phyloP scores from a whole-genome alignment of 2,329 filamentous ascomycete genomes.

The Fusarium sp. region DNA sequence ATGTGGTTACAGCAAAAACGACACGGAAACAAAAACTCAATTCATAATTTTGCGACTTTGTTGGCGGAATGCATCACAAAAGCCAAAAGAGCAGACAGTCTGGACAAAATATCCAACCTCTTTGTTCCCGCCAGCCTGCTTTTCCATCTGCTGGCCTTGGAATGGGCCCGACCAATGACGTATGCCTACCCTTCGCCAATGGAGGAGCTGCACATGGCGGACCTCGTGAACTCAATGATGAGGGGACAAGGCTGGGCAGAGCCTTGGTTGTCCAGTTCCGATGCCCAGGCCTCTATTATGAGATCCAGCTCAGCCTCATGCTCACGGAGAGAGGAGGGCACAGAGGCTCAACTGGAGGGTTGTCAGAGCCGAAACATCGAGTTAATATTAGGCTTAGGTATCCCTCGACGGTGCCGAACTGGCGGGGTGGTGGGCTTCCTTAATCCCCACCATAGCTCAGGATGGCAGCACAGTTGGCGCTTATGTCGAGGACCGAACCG shows the following conservation, averaged over 20 bases:
- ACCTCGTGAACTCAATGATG: conserved; percentile 23
- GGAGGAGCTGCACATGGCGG: conserved; percentile 37
- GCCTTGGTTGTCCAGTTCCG: conserved; percentile 10
- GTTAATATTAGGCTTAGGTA: conserved; percentile 16
- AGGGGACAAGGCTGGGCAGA: conserved; percentile 30
- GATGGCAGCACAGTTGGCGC: conserved; percentile 17
- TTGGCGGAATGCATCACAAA: neutral
- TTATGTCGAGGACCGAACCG: conserved; percentile 11
- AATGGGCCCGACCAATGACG: conserved; percentile 41
- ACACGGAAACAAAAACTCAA: conserved; percentile 8
- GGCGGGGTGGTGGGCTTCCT: conserved; percentile 31
- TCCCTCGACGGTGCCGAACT: conserved; percentile 27
- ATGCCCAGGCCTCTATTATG: neutral
- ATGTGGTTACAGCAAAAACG: conserved; percentile 10
- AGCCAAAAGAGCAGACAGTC: conserved; percentile 1
- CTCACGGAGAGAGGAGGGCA: neutral
- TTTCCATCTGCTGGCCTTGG: conserved; percentile 38
- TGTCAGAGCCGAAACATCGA: conserved; percentile 11
- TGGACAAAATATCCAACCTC: conserved; percentile 16
- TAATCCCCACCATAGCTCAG: conserved; percentile 21
- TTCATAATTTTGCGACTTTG: neutral
- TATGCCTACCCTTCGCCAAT: conserved; percentile 34
- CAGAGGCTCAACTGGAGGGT: conserved; percentile 12
- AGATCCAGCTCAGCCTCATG: neutral
- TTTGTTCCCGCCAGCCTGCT: conserved; percentile 32